Evolutionary conservation across 2,329 filamentous ascomycete species (phyloP), one percentile per base, ranked within the genome.

Genomic region (Fusarium avenaceum): DNA sequence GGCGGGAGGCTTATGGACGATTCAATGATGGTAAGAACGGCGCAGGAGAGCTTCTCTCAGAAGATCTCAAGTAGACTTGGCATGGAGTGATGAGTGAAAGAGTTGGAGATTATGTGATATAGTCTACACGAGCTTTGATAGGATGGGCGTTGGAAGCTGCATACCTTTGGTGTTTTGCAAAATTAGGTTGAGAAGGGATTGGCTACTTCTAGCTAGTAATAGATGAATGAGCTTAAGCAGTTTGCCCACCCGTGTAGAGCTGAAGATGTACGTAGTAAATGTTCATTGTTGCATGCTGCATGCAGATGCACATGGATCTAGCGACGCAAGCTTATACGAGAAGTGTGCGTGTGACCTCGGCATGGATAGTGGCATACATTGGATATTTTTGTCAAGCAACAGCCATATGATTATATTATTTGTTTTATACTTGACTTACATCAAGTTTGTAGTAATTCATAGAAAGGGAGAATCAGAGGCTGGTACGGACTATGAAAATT

Each of bases 1-100:
- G 78, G 59, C 75, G 71, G 38, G 75, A 75, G 52, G 78, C 77
- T 2, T 77, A 76, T 71, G 71, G 70, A 24, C 73, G 66, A 57
- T 67, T 75, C 63, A 59, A 71, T n/a, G 43, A 72, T n/a, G 74
- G 62, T 10, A 24, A 53, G 13, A 42, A 47, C n/a, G 51, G 26
- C 39, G 53, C 47, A 9, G 46, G 52, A 43, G 64, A 64, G 15
- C 42, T 63, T 33, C 32, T 26, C 56, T 74, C 47, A 63, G 77
- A 77, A n/a, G 78, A 80, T 50, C 68, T 80, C 46, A 64, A 65
- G 54, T 78, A 58, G 71, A 9, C 7, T 15, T 5, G 28, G 4
- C 28, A 28, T 28, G 9, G 13, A 6, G 32, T 11, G 33, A 24
- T 40, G 35, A 13, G 46, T 22, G 39, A 44, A 54, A 47, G 47